These are phyloP conservation scores for Jimgerdemannia lactiflua DNA, from an alignment of 192 early-diverging fungal species.

Conservation along the genomic window DNA sequence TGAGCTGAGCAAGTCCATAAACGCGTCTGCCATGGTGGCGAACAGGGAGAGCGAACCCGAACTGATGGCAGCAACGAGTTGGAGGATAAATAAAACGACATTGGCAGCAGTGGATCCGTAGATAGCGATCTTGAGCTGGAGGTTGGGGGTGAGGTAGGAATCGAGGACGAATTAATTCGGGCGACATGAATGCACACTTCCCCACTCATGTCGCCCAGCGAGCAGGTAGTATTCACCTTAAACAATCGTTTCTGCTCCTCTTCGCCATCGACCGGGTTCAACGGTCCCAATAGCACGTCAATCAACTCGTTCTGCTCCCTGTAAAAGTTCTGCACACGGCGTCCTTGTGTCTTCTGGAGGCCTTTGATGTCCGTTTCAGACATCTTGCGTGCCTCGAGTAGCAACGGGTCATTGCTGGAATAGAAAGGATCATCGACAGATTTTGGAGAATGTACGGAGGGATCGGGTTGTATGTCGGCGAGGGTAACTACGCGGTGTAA, in stretches of 20 bases:
- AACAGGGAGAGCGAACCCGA: conserved; percentile 74
- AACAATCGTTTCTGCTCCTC: conserved; percentile 31
- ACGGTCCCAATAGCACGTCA: conserved; percentile 62
- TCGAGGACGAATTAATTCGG: background rate
- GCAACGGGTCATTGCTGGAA: conserved; percentile 33
- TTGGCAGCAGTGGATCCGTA: conserved; percentile 67
- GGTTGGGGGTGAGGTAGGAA: background rate
- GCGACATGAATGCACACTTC: background rate
- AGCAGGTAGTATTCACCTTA: conserved; percentile 22
- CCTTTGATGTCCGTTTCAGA: conserved; percentile 49
- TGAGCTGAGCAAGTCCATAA: conserved; percentile 76
- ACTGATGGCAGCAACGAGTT: conserved; percentile 70
- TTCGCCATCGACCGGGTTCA: conserved; percentile 24
- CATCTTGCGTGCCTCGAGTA: conserved; percentile 33
- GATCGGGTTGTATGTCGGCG: background rate
- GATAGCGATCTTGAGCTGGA: conserved; percentile 65
- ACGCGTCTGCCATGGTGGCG: conserved; percentile 78
- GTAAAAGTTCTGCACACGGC: conserved; percentile 70
- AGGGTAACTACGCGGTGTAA: background rate
- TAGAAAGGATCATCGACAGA: background rate
- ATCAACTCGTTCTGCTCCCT: conserved; percentile 81
- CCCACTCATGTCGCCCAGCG: background rate
- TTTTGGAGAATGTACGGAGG: background rate
- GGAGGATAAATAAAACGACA: conserved; percentile 60
- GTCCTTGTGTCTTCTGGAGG: conserved; percentile 31